These are phyloP conservation scores for Claviceps sorghi DNA, from an alignment of 2,329 filamentous ascomycete species.

Conservation along the genomic window DNA sequence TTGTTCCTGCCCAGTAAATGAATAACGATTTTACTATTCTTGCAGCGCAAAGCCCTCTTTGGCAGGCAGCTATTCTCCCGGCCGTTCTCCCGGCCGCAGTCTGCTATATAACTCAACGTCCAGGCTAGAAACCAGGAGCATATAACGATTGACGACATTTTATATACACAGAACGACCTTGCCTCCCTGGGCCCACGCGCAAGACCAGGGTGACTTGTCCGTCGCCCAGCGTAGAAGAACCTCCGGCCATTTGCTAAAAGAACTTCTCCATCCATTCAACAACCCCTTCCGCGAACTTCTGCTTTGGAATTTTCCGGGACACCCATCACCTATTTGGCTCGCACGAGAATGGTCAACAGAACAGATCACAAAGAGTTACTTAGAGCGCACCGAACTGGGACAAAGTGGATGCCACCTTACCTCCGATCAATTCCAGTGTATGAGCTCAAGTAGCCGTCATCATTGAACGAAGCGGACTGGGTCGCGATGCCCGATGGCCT, in stretches of 20 bases:
- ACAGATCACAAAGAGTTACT: too few relatives aligned
- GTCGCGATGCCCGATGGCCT: conserved; percentile 39
- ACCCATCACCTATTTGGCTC: background rate
- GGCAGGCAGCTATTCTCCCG: background rate
- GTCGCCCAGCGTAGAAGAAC: background rate
- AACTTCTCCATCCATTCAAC: background rate
- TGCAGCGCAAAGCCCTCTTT: background rate
- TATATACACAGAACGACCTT: background rate
- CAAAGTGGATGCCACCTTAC: conserved; percentile 9
- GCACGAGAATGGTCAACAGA: conserved; percentile 2
- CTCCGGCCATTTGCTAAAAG: background rate
- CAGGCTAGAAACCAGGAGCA: background rate
- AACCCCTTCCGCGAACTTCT: conserved; percentile 3
- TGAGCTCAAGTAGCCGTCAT: conserved; percentile 46
- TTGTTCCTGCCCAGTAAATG: background rate
- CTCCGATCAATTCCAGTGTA: conserved; percentile 17
- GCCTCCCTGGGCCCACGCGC: background rate
- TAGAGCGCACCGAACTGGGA: background rate
- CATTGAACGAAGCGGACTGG: conserved; percentile 54
- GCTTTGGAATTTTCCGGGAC: conserved; percentile 4
- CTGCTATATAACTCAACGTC: background rate
- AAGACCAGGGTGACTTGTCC: background rate
- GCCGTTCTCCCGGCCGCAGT: background rate
- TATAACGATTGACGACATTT: background rate
- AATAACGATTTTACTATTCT: background rate